Percentiles rank a stretch among this genome's conserved stretches.
Conservation (phyloP, 1,139 yeast genomes). For the Yamadazyma friedrichii region DNA sequence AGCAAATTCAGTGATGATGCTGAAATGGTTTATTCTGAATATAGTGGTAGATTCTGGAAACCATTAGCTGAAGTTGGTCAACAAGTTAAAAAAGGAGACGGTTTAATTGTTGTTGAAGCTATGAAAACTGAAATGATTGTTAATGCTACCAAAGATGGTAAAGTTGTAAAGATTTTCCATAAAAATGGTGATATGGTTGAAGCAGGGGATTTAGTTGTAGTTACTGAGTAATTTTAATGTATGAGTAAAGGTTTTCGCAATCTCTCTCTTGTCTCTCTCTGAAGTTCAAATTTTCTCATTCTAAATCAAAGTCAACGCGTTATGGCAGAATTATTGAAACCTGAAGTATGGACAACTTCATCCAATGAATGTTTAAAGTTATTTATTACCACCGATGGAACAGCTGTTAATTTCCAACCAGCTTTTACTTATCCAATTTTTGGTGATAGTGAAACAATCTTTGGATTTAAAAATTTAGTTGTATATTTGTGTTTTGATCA, state of each 20-base stretch:
- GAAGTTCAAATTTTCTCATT: not conserved
- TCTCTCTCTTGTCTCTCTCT: not conserved
- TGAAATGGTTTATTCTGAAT: slow-evolving; percentile 85
- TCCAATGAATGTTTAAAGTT: slow-evolving; percentile 64
- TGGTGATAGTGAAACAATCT: slow-evolving; percentile 87
- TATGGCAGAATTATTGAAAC: slow-evolving; percentile 24
- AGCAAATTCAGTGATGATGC: slow-evolving; percentile 66
- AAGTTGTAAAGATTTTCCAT: slow-evolving; percentile 73
- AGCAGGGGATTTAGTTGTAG: slow-evolving; percentile 91
- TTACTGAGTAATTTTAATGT: slow-evolving; percentile 38
- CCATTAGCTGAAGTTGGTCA: slow-evolving; percentile 83
- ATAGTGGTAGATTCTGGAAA: slow-evolving; percentile 96
- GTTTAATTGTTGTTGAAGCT: slow-evolving; percentile 88
- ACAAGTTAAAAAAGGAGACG: slow-evolving; percentile 68
- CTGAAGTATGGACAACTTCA: slow-evolving; percentile 68
- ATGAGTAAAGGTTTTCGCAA: not conserved
- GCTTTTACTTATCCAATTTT: slow-evolving; percentile 86
- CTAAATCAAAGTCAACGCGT: not conserved
- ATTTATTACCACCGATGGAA: slow-evolving; percentile 52
- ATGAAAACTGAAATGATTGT: slow-evolving; percentile 98
- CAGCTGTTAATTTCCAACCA: slow-evolving; percentile 62
- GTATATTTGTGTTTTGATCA: slow-evolving; percentile 50
- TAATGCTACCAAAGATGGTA: slow-evolving; percentile 69
- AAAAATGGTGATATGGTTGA: slow-evolving; percentile 94
- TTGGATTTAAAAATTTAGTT: slow-evolving; percentile 73